A percentile compares a stretch with the other conserved stretches of the same genome.
Evolutionary conservation across 148 eudicot species (phyloP).

Genomic region (Vaccinium darrowii): DNA sequence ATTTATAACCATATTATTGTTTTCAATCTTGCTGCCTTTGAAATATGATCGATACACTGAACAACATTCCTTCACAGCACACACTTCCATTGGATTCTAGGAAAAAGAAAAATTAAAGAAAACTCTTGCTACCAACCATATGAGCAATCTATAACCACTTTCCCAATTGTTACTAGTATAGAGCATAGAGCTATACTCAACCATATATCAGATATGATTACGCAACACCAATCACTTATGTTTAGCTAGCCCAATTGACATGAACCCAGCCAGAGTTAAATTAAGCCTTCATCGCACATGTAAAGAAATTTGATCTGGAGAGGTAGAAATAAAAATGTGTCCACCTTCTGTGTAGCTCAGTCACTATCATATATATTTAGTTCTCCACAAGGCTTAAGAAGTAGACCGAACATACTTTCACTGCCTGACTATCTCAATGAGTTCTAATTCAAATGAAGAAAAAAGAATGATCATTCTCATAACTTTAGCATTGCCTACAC

Average conservation of each 20-base stretch:
- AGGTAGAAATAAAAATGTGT: background rate
- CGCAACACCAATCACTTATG: background rate
- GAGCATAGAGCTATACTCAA: too few species aligned
- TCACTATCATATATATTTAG: background rate
- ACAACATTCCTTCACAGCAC: background rate
- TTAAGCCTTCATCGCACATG: background rate
- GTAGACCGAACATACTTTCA: background rate
- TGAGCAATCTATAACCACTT: background rate
- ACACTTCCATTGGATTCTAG: background rate
- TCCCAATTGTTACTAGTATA: background rate
- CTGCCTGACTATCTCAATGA: background rate
- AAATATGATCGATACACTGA: background rate
- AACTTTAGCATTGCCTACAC: background rate
- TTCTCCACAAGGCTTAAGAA: background rate
- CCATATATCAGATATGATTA: background rate
- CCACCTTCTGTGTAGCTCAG: background rate
- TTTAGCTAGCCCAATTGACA: background rate
- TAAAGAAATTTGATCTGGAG: background rate
- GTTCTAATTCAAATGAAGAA: background rate
- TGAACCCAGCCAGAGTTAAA: background rate
- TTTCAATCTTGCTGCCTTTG: background rate
- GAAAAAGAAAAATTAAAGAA: too few species aligned
- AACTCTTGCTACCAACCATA: background rate
- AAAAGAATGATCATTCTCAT: background rate
- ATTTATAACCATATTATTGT: background rate